Base-by-base conservation (phyloP, 2,329 filamentous ascomycete species). In the Fusarium fracticaudum region DNA sequence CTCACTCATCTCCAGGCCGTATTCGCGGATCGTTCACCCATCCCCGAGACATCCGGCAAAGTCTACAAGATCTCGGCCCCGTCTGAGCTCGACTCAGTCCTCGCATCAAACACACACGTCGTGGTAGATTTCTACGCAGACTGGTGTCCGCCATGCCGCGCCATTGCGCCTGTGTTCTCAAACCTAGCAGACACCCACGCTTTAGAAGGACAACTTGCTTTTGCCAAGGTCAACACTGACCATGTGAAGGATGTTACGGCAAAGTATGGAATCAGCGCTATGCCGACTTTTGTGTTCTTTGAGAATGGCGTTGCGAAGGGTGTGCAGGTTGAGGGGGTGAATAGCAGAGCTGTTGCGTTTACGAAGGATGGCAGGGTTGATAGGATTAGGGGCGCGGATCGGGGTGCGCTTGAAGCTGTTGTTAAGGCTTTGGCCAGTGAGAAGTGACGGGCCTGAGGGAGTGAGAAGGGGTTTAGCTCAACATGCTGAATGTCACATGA, bases 101-200 rank as follows among this genome's bases (percentile, higher is more conserved):
- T 80, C 20, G 53, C 74, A 33, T 72, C 75, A 64, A 84, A 90
- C 79, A 86, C 86, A 33, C 82, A 93, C 75, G 88, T 96, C 75
- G 86, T 97, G 69, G 85, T 98, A 79, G 95, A 98, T 87, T 95
- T 91, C 86, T 94, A 92, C 83, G 95, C 95, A 61, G 91, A 88
- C 75, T 98, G 95, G 95, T 98, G 95, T 87, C 94, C 94, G 67
- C 95, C 95, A 64, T 98, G 95, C 92, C 97, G 95, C 86, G 88
- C 91, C 76, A 96, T 98, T 77, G 90, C 94, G 35, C 95, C 95
- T 60, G 83, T 91, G 69, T 86, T 97, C 70, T 75, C 78, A 40
- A 69, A 69, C 40, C 64, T 78, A 5, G 79, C 77, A 17, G 77
- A 74, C 20, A 58, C 53, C 26, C 71, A 76, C 43, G 51, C 72